Base-by-base conservation (phyloP, 768 basidiomycete species). In the Leccinum olivaceopallidum region DNA sequence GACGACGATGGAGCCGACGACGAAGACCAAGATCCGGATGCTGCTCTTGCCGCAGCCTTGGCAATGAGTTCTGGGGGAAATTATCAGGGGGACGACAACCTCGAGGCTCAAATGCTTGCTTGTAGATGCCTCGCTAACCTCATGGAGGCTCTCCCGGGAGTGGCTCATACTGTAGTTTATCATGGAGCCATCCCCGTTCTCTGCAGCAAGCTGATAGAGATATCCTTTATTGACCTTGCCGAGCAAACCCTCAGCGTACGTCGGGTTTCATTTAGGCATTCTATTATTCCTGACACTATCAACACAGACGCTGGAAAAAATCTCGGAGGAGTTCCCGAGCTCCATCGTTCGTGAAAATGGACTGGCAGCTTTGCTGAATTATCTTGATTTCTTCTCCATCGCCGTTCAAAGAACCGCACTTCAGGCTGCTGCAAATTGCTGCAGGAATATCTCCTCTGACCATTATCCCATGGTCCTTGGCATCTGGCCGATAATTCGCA, bases 181-280 rank as follows among this genome's bases (percentile, higher is more conserved):
- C 92, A 96, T 69, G 96, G 96, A n/a, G 97, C 96, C 18, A 95
- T 99, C 60, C 95, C 95, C 18, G 94, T 96, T 34, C 83, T 99
- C 52, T 98, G 96, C 84, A 91, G 91, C 83, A 98, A 99, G 75
- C 78, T 99, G 62, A 87, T 94, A 72, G 94, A 97, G 76, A 99
- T 99, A 60, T 92, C 93, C 24, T 97, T 95, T 71, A 98, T 99
- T 66, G 97, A 99, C 75, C 81, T 99, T 51, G 97, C 97, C 13
- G 97, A 98, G 73, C 97, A 99, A 77, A 98, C 96, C 9, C 78
- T 99, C 65, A 95, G 93, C 71, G 96, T 98, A 79, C 79, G 95
- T 85, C 55, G 24, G 20, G 13, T 60, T 42, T 37, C 63, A 8
- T 52, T 51, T 60, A 6, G 2, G 54, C 10, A 0, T 42, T 30